Conservation (phyloP, 495 filamentous ascomycete genomes). For the Talaromyces ruber region DNA sequence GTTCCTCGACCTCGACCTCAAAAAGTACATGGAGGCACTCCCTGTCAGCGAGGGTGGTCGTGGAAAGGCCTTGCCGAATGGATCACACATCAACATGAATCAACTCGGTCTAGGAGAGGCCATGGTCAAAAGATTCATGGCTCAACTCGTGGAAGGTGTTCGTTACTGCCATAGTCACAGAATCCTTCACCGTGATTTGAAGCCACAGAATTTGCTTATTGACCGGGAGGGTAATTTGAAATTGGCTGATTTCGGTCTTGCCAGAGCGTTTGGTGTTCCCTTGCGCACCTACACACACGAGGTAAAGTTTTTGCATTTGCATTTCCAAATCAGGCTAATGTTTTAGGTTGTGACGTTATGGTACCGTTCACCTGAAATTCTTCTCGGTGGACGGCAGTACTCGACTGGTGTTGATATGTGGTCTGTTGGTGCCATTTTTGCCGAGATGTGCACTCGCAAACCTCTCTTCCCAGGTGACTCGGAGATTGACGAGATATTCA, state of each 20-base stretch:
- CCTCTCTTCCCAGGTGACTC: conserved; percentile 96
- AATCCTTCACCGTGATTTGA: conserved; percentile 90
- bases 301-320: conserved; percentile 27
- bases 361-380: conserved; percentile 97
- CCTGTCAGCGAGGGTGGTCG: conserved; percentile 84
- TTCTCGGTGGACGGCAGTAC: conserved; percentile 95
- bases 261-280: conserved; percentile 92
- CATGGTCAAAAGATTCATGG: conserved; percentile 98
- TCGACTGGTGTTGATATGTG: conserved; percentile 99
- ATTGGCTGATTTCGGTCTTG: conserved; percentile 94
- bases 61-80: conserved; percentile 81
- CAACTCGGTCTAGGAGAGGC: conserved; percentile 72
- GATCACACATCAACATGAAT: conserved; percentile 54
- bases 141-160: conserved; percentile 82
- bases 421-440: conserved; percentile 97
- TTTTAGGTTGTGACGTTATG: conserved; percentile 86
- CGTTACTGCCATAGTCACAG: conserved; percentile 95
- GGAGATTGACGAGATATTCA: conserved; percentile 99
- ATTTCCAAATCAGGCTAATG: not conserved
- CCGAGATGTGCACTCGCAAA: conserved; percentile 98
- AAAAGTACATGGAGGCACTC: conserved; percentile 98
- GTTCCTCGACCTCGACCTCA: conserved; percentile 87
- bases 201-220: conserved; percentile 96
- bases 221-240: conserved; percentile 93
- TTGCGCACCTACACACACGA: conserved; percentile 97